Evolutionary conservation across 192 early-diverging fungal species (phyloP).

Genomic region (Backusella sp.): DNA sequence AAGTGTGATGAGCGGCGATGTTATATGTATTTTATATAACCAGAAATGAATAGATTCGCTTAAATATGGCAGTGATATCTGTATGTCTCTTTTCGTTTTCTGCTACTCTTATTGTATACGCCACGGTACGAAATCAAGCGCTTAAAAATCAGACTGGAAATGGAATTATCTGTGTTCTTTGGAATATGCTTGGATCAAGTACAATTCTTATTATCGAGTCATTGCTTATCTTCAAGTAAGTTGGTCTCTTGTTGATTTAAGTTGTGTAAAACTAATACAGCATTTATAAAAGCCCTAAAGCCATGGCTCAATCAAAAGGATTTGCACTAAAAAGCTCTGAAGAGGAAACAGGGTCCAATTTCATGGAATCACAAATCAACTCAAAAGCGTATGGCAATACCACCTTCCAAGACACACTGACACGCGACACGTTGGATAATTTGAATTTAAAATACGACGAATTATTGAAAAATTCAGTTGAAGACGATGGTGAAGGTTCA

Average conservation of each 20-base stretch:
- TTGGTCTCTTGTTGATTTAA: too few species aligned
- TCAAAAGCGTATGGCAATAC: background rate
- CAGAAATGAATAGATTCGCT: conserved; percentile 3
- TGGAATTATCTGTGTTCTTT: background rate
- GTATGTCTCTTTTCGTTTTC: conserved; percentile 22
- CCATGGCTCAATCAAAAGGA: background rate
- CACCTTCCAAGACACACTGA: conserved; percentile 10
- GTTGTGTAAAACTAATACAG: too few species aligned
- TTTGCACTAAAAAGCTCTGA: conserved; percentile 5
- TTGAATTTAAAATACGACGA: background rate
- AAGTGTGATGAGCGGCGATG: background rate
- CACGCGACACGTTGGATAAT: background rate
- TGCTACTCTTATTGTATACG: conserved; percentile 10
- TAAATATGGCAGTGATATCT: conserved; percentile 14
- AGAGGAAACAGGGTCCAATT: background rate
- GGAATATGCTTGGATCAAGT: conserved; percentile 21
- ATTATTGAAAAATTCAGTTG: background rate
- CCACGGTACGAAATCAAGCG: conserved; percentile 18
- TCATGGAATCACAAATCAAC: background rate
- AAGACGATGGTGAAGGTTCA: too few species aligned
- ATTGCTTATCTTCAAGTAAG: conserved; percentile 21
- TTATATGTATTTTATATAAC: too few species aligned
- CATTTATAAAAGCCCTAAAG: background rate
- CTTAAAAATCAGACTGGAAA: conserved; percentile 14
- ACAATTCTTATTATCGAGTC: conserved; percentile 17